Conservation (phyloP, 257 asterid species). For the Petrea volubilis region DNA sequence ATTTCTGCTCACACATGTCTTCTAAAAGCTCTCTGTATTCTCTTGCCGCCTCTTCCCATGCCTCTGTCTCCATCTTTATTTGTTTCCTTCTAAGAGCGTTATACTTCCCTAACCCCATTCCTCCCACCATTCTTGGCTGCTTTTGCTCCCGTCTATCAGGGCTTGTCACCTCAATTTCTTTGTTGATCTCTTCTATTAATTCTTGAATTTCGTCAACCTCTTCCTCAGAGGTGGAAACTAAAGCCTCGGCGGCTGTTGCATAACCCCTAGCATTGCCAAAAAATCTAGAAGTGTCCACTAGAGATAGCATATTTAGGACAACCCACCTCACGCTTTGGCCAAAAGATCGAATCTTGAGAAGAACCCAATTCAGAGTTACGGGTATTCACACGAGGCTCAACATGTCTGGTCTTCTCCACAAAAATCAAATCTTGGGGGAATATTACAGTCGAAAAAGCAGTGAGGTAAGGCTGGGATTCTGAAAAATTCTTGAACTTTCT, state of each 20-base stretch:
- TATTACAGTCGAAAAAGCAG: slow-evolving; percentile 25
- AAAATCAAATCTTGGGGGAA: slow-evolving; percentile 25
- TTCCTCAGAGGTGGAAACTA: slow-evolving; percentile 83
- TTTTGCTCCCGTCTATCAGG: slow-evolving; percentile 31
- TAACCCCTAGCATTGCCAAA: slow-evolving; percentile 49
- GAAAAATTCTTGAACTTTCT: slow-evolving; percentile 43
- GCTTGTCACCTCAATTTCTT: slow-evolving; percentile 33
- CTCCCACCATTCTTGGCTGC: slow-evolving; percentile 52
- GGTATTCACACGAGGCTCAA: slow-evolving; percentile 11
- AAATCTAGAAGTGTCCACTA: slow-evolving; percentile 30
- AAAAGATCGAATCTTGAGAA: slow-evolving; percentile 25
- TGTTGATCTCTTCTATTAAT: slow-evolving; percentile 47
- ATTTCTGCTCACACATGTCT: slow-evolving; percentile 95
- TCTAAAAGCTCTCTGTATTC: slow-evolving; percentile 80
- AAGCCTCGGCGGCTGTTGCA: slow-evolving; percentile 77
- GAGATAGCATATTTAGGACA: slow-evolving; percentile 8
- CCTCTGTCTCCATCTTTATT: slow-evolving; percentile 81
- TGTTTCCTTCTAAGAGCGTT: slow-evolving; percentile 70
- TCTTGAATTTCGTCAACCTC: slow-evolving; percentile 71
- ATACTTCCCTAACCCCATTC: slow-evolving; percentile 73
- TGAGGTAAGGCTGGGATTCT: slow-evolving; percentile 32
- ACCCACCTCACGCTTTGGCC: slow-evolving; percentile 25
- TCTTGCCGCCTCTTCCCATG: slow-evolving; percentile 86
- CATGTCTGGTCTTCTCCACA: slow-evolving; percentile 2
- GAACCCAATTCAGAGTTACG: slow-evolving; percentile 27